Base-by-base conservation (phyloP, 345 rosid species). In the Laguncularia racemosa region DNA sequence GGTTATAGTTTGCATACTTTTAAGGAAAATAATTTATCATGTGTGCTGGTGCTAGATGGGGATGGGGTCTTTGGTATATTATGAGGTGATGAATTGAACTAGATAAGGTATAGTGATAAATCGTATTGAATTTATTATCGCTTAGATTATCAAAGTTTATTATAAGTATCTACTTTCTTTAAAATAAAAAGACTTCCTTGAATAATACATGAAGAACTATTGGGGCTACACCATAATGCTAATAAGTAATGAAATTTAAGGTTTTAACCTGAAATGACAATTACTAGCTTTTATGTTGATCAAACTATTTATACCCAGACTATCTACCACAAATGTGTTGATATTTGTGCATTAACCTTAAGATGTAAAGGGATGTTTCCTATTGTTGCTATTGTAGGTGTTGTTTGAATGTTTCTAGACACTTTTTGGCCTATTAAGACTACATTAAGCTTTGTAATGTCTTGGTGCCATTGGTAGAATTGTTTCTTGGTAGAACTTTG, bases 381-480 rank as follows among this genome's bases (percentile, higher is more conserved):
- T 3, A 91, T 62, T 84, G 89, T 70, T 91, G 96, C 58, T 88
- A 90, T 65, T 82, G 76, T 64, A 88, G 95, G 53, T 23, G 95
- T 95, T 0, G 81, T 47, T 84, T 88, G 61, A 50, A 91, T 82
- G 74, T 63, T 85, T 11, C 96, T 96, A 4, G 66, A 78, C 19
- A 72, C 81, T 1, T 69, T 60, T 46, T 77, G 77, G 26, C 98
- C 98, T 0, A 70, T 78, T 48, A 91, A 56, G 26, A 56, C 67
- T 43, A 91, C 81, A 16, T 79, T 74, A 5, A 91, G 74, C 60
- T 77, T 84, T 10, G 95, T 91, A 45, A 80, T 69, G 58, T 91
- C 88, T 33, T 47, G 75, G 63, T 88, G 84, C 14, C 96, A 90
- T 63, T 91, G 96, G 68, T 88, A 84, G 84, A 91, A 88, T 67